Percentiles rank a stretch among this genome's conserved stretches.
Conservation (phyloP, 192 early-diverging fungal genomes). For the Coemansia sp. region DNA sequence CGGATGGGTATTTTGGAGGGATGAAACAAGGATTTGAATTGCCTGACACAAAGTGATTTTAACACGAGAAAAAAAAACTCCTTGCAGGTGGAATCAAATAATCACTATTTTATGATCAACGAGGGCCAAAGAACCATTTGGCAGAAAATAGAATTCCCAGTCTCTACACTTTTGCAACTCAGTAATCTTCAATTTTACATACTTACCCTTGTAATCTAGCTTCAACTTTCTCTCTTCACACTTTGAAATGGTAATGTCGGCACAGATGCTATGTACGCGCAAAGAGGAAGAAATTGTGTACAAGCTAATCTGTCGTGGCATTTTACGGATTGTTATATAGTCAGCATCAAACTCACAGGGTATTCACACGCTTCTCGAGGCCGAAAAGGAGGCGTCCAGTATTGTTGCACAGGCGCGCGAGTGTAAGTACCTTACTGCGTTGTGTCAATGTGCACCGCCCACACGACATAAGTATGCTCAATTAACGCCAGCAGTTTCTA, state of each 20-base stretch:
- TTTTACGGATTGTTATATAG: slow-evolving; percentile 23
- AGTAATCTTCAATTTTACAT: background rate
- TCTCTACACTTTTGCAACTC: background rate
- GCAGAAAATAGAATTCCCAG: too few species aligned
- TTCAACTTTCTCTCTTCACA: background rate
- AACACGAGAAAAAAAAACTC: background rate
- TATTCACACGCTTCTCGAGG: slow-evolving; percentile 95
- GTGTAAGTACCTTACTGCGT: slow-evolving; percentile 47
- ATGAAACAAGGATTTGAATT: background rate
- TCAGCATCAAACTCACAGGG: slow-evolving; percentile 77
- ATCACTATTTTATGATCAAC: background rate
- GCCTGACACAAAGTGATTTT: background rate
- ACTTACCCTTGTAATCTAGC: background rate
- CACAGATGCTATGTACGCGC: background rate
- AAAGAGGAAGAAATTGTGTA: background rate
- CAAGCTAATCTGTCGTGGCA: background rate
- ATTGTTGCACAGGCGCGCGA: slow-evolving; percentile 90
- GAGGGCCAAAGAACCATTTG: too few species aligned
- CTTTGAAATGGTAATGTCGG: slow-evolving; percentile 17
- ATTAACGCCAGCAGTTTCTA: background rate
- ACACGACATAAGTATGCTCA: background rate
- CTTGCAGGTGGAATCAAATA: background rate
- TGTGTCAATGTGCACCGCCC: slow-evolving; percentile 32
- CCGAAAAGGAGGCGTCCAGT: slow-evolving; percentile 93
- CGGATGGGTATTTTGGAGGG: slow-evolving; percentile 4